phyloP scores from a whole-genome alignment of 306 rosid genomes.

The Crotalaria pallida region DNA sequence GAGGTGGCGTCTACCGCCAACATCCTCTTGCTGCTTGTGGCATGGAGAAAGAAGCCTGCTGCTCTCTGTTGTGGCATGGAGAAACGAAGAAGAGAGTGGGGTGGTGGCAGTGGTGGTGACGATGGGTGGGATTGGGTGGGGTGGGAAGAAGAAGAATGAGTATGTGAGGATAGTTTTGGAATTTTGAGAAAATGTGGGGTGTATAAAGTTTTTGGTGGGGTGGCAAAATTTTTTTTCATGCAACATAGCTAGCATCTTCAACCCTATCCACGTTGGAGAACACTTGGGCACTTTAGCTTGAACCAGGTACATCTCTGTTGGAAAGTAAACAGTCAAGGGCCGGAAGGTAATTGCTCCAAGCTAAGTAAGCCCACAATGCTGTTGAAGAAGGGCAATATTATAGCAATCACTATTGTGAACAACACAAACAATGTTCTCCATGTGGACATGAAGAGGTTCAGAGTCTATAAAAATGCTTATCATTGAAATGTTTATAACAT shows the following conservation, averaged over 20 bases:
- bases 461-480: conserved; percentile 28
- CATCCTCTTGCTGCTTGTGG: no score
- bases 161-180: no score
- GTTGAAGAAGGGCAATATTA: conserved; percentile 60
- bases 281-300: conserved; percentile 35
- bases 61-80: no score
- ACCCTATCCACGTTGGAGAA: conserved; percentile 37
- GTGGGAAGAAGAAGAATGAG: no score
- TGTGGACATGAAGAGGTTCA: conserved; percentile 33
- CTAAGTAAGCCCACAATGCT: conserved; percentile 42
- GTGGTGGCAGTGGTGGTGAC: no score
- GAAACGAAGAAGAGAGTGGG: no score
- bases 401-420: conserved; percentile 25
- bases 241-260: conserved; percentile 28
- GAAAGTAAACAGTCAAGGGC: conserved; percentile 59
- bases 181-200: no score
- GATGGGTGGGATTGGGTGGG: no score
- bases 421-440: conserved; percentile 47
- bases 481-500: conserved; percentile 20
- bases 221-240: no score
- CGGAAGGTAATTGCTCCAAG: conserved; percentile 54
- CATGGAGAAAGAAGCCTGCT: no score
- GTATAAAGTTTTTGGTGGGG: no score
- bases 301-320: conserved; percentile 46
- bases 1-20: no score